Base-by-base conservation (phyloP, 352 stramenopile species). In the Phytophthora macrochlamydospora region DNA sequence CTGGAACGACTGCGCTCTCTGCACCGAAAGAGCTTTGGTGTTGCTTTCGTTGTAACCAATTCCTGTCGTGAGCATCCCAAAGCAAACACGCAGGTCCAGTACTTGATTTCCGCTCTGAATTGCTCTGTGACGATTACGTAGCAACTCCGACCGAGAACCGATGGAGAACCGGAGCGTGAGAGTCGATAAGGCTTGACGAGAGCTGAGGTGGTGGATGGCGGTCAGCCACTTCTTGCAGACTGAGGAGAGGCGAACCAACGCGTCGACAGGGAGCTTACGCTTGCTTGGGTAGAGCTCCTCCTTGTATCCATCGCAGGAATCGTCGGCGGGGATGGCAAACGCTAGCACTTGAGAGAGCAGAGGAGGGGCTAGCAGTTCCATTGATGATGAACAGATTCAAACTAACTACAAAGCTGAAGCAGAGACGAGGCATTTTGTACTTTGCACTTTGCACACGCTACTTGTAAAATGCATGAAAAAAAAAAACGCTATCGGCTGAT, bases 301-400 rank as follows among this genome's bases (percentile, higher is more conserved):
- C 2, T 13, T 51, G 51, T 49, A 61, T 24, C 18, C 18, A 24
- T 24, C 18, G 18, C 18, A 24, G 18, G 18, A 24, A 24, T 24
- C 18, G 18, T 24, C 18, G 30, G 63, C 62, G 18, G 35, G 57
- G 14, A 72, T 54, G 6, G 67, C 67, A 43, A 66, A 71, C 44
- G 62, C 59, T 33, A 79, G 30, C 46, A 76, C 51, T 9, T 46
- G 38, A 24, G 37, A 50, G 56, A 76, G 63, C 33, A 79, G 40
- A 18, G 71, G 67, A 33, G 54, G 28, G 7, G 42, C 30, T 13
- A 61, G 31, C 24, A 24, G 54, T 43, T 61, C 54, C 54, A 61
- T 61, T 24, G 18, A 24, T 24, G 18, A 24, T 24, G 18, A 24
- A 24, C 18, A 24, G 18, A 24, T 24, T 24, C 18, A 24, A 24